Base-by-base conservation (phyloP, 2,329 filamentous ascomycete genomes). In the Diplodia corticola region DNA sequence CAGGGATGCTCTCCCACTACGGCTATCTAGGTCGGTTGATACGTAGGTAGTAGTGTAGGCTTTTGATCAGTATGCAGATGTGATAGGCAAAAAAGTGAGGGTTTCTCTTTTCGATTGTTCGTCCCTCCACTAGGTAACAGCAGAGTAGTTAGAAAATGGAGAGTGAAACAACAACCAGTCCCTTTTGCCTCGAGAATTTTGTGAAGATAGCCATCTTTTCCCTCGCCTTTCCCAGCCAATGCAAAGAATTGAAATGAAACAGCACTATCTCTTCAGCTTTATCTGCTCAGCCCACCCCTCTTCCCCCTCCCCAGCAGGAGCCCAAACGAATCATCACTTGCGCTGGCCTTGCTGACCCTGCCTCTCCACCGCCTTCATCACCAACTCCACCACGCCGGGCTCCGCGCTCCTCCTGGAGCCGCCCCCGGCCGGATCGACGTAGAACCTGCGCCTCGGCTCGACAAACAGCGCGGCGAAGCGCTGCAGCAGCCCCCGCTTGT, bases 361-460 rank as follows among this genome's bases (percentile, higher is more conserved):
- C 63, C 15, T 22, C 50, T 37, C 63, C 20, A 64, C 49, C 24
- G 48, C 37, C 63, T 64, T 55, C 63, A 64, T 55, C 13, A 64
- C 28, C 37, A 54, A 30, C 26, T 54, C 46, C 17, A 54, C 24
- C 13, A 64, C 63, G 9, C 63, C 63, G 3, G 50, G 63, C 49
- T 51, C 63, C 35, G 15, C 26, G n/a, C 49, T 55, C 63, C 63
- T 55, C 50, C 28, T 44, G 10, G 49, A 20, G 17, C 63, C 63
- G 17, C 63, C 63, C 35, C 48, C 35, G 1, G 22, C 50, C 48
- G 40, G n/a, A 44, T 55, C 26, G 40, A 64, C 20, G 20, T 55
- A 64, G 24, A 64, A 64, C 35, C 50, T 9, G 9, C 50, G 22
- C 35, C 63, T 35, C 49, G 63, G 37, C n/a, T 64, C 37, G 0